Evolutionary conservation across 352 stramenopile species (phyloP).

Genomic region (Phytophthora foliorum): DNA sequence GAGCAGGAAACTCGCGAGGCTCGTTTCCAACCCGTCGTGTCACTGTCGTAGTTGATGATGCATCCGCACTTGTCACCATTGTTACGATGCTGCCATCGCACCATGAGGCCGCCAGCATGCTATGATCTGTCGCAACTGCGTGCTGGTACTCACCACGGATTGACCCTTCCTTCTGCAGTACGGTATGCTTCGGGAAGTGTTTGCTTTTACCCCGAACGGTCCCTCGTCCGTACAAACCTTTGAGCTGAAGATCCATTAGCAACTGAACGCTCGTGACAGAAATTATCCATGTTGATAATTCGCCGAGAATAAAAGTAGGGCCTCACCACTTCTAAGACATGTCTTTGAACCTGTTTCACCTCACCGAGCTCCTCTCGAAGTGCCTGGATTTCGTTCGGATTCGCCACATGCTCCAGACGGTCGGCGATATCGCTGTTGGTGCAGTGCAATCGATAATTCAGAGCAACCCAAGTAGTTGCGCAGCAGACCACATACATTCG

Average conservation of each 20-base stretch:
- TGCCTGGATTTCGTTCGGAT: background rate
- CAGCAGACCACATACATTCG: conserved; percentile 38
- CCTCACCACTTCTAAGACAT: conserved; percentile 8
- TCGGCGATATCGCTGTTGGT: conserved; percentile 1
- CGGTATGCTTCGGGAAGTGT: conserved; percentile 27
- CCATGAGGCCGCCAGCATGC: conserved; percentile 34
- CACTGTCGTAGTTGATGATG: background rate
- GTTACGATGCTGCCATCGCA: conserved; percentile 30
- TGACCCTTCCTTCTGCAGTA: conserved; percentile 9
- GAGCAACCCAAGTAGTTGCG: conserved; percentile 26
- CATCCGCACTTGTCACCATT: conserved; percentile 34
- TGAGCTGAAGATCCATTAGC: conserved; percentile 21
- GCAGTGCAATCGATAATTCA: conserved; percentile 4
- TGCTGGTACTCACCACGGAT: conserved; percentile 21
- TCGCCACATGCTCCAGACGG: background rate
- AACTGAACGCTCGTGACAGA: conserved; percentile 40
- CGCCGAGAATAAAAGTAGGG: conserved; percentile 37
- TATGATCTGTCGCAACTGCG: conserved; percentile 13
- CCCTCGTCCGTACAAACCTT: conserved; percentile 27
- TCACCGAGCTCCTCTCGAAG: background rate
- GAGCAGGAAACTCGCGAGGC: conserved; percentile 16
- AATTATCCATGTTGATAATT: conserved; percentile 45
- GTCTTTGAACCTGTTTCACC: background rate
- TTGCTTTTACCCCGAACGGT: conserved; percentile 22
- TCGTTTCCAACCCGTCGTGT: conserved; percentile 11